Percentiles rank a stretch among this genome's conserved stretches.
These are phyloP conservation scores for Xenosphaeropsis pyriputrescens DNA, from an alignment of 2,329 filamentous ascomycete genomes.

Conservation along the genomic window DNA sequence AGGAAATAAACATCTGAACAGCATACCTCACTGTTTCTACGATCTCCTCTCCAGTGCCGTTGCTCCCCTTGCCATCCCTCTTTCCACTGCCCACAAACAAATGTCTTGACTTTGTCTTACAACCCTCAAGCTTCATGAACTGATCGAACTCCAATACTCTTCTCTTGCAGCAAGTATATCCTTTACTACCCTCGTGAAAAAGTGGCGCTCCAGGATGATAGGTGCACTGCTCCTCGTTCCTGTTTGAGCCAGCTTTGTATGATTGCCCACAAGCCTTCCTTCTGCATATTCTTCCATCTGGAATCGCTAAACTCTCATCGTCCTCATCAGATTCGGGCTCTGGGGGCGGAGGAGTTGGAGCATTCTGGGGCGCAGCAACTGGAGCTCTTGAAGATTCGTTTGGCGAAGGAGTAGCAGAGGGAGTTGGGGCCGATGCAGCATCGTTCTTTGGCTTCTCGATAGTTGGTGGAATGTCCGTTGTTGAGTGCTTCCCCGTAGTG, in stretches of 20 bases:
- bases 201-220: constrained; percentile 84
- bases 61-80: constrained; percentile 36
- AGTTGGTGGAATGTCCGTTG: constrained; percentile 55
- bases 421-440: constrained; percentile 20
- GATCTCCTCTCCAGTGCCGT: constrained; percentile 50
- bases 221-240: constrained; percentile 64
- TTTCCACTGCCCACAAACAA: constrained; percentile 69
- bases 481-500: constrained; percentile 84
- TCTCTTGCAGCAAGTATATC: constrained; percentile 93
- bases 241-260: constrained; percentile 44
- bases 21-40: constrained; percentile 61
- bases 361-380: constrained; percentile 22
- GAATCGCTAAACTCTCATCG: constrained; percentile 59
- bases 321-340: constrained; percentile 76
- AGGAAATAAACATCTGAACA: too few species aligned
- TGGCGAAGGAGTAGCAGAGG: constrained; percentile 35
- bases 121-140: constrained; percentile 92
- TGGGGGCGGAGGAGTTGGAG: constrained; percentile 36
- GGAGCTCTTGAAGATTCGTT: constrained; percentile 24
- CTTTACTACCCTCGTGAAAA: constrained; percentile 97
- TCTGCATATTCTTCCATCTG: constrained; percentile 62
- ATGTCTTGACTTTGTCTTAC: constrained; percentile 67
- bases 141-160: constrained; percentile 93
- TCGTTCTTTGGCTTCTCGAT: constrained; percentile 41
- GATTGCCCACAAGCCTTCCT: constrained; percentile 56